These are phyloP conservation scores for Chytriomyces confervae DNA, from an alignment of 192 early-diverging fungal species.

Conservation along the genomic window DNA sequence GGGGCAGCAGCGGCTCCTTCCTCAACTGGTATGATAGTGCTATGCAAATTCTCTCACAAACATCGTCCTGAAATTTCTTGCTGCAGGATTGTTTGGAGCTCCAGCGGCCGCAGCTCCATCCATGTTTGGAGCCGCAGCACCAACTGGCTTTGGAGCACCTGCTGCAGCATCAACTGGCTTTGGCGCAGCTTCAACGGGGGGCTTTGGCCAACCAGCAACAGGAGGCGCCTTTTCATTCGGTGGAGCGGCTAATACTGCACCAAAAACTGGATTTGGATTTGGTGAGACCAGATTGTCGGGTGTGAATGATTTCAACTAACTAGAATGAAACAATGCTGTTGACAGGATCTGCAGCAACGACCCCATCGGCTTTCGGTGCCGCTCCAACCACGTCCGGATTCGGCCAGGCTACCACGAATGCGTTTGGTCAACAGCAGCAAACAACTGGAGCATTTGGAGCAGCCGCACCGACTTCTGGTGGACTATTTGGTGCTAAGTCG, in stretches of 20 bases:
- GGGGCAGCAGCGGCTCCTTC: slow-evolving; percentile 6
- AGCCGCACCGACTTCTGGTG: neutral
- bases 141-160: slow-evolving; percentile 32
- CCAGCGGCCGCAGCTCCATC: slow-evolving; percentile 4
- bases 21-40: slow-evolving; percentile 21
- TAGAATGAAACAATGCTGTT: neutral
- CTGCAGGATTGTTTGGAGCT: slow-evolving; percentile 19
- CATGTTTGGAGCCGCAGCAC: slow-evolving; percentile 26
- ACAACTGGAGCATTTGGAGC: slow-evolving; percentile 38
- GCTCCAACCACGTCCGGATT: slow-evolving; percentile 21
- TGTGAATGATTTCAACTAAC: neutral
- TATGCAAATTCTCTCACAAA: neutral
- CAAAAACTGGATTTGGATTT: slow-evolving; percentile 37
- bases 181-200: slow-evolving; percentile 9
- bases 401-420: slow-evolving; percentile 26
- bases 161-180: slow-evolving; percentile 13
- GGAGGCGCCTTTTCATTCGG: slow-evolving; percentile 18
- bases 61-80: neutral
- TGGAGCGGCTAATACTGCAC: slow-evolving; percentile 9
- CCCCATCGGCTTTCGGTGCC: slow-evolving; percentile 45
- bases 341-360: slow-evolving; percentile 29
- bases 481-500: slow-evolving; percentile 39
- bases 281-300: neutral
- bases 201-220: slow-evolving; percentile 34
- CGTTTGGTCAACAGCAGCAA: slow-evolving; percentile 44